Percentiles rank a stretch among this genome's conserved stretches.
phyloP scores from a whole-genome alignment of 1,284 basidiomycete species.

The Ustilago nuda region DNA sequence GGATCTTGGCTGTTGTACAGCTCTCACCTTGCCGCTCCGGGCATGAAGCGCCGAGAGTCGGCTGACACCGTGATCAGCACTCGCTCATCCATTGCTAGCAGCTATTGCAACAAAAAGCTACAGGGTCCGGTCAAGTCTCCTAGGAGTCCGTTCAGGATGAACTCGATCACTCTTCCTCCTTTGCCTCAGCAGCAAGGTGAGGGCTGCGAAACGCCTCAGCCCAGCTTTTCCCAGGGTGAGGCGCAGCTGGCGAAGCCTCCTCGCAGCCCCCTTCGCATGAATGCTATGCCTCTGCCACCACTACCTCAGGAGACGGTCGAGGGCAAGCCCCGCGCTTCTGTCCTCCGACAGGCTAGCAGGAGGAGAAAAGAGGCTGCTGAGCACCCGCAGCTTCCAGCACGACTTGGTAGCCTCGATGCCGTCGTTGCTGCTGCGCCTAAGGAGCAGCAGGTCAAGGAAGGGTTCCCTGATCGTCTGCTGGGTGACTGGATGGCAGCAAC shows the following conservation, averaged over 20 bases:
- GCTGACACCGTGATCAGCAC: constrained; percentile 28
- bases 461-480: constrained; percentile 38
- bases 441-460: constrained; percentile 25
- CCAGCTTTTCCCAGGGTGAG: background rate
- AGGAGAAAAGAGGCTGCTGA: constrained; percentile 26
- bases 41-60: constrained; percentile 23
- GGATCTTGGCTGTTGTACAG: constrained; percentile 41
- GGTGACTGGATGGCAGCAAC: constrained; percentile 36
- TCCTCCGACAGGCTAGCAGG: constrained; percentile 25
- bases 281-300: constrained; percentile 32
- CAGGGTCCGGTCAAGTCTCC: constrained; percentile 25
- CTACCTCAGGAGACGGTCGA: constrained; percentile 13
- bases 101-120: constrained; percentile 19
- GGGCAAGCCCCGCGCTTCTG: constrained; percentile 9
- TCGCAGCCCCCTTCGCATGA: constrained; percentile 25
- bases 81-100: constrained; percentile 44
- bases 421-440: constrained; percentile 37
- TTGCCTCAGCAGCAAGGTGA: constrained; percentile 17
- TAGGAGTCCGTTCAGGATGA: constrained; percentile 26
- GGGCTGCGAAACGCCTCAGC: constrained; percentile 22
- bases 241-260: background rate
- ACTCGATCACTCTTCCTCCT: constrained; percentile 12
- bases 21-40: constrained; percentile 21
- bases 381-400: constrained; percentile 21
- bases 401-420: constrained; percentile 32